phyloP scores from a whole-genome alignment of 345 rosid species.

The Rhodamnia argentea region DNA sequence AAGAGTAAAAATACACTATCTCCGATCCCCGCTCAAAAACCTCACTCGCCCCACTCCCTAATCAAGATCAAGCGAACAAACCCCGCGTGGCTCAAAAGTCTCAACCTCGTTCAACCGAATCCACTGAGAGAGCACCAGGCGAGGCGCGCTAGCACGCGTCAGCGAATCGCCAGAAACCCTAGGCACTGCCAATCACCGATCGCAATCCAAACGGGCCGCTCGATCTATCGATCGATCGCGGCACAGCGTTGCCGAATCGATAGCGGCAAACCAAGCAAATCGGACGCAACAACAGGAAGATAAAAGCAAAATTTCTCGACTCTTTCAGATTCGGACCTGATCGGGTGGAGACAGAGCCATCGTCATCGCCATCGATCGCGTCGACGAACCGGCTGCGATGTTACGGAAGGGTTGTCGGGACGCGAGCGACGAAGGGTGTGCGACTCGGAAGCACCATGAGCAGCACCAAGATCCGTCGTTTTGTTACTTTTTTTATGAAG shows the following conservation, averaged over 20 bases:
- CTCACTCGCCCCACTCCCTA: not conserved
- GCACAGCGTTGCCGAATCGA: not conserved
- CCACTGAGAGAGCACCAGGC: not conserved
- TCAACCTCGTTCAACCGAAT: not conserved
- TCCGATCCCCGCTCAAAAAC: not conserved
- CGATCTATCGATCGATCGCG: not conserved
- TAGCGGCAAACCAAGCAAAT: not conserved
- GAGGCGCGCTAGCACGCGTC: not conserved
- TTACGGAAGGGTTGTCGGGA: not conserved
- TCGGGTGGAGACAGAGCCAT: not conserved
- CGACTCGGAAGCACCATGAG: not conserved
- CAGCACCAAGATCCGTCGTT: not conserved
- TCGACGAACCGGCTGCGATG: not conserved
- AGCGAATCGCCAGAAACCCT: not conserved
- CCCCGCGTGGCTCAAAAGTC: not conserved
- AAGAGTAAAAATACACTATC: not conserved
- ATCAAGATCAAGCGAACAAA: not conserved
- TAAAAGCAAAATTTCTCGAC: not conserved
- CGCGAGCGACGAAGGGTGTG: not conserved
- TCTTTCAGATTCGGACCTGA: not conserved
- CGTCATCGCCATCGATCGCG: not conserved
- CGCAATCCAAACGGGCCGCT: not conserved
- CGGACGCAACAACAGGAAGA: not conserved
- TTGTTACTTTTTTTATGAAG: not conserved
- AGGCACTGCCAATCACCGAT: not conserved